Evolutionary conservation across 2,329 filamentous ascomycete genomes (phyloP), one percentile per base, ranked within the genome.

Genomic region (Geosmithia putterillii): DNA sequence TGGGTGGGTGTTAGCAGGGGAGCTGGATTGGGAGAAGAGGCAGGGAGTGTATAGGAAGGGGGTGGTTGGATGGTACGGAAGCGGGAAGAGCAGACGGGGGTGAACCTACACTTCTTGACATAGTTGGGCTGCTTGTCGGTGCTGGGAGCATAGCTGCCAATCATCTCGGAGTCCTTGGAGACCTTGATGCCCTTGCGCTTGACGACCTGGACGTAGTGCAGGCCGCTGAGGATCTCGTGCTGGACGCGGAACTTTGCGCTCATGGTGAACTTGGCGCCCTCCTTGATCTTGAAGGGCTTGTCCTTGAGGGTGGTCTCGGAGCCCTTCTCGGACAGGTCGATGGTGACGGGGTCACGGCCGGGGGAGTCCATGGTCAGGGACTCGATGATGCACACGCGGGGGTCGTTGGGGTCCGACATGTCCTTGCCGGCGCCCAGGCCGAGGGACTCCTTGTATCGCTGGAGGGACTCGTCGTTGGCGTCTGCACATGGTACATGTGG

Each of bases 121-220:
- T 96, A 94, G 49, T 82, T 64, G 9, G 83, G 79, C 65, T 86
- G 86, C 65, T 87, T 84, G 49, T 87, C 83, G 17, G 90, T 96
- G 70, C 83, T 95, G 51, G 92, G 92, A 44, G 87, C 84, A 59
- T 90, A 98, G 55, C 86, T 94, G 53, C 90, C 88, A 75, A 98
- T 84, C 92, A 98, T 98, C 71, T 96, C 90, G 55, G 94, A 85
- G 57, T 92, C 84, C 77, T 95, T 98, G 70, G 83, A 86, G 48
- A 90, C 79, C 46, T 78, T 79, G 60, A 96, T 74, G 44, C 86
- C 85, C 73, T 88, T 88, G 54, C 89, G 76, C 75, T 92, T 94
- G 49, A 95, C 85, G 36, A 88, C 76, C 69, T 98, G 92, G 45
- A 98, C 77, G 64, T 96, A 98, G 70, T 95, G 94, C 59, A 98